Evolutionary conservation across 2,329 filamentous ascomycete genomes (phyloP).

Genomic region (Pseudonectria foliicola): DNA sequence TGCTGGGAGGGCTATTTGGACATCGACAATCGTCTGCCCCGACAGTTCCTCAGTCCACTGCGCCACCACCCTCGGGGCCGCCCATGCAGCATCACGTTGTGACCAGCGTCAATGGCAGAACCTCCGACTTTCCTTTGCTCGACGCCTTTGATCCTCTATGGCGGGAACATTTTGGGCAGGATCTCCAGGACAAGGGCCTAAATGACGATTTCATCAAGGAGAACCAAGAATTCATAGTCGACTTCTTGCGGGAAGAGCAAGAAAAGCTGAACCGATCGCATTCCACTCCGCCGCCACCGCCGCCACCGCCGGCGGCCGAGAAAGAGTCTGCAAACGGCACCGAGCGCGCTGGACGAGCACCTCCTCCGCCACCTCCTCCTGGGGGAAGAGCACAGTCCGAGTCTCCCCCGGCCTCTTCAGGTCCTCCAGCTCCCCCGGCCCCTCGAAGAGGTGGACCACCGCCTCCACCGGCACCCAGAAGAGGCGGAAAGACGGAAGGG

Average conservation of each 20-base stretch:
- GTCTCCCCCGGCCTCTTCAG: slow-evolving; percentile 26
- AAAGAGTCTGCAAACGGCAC: slow-evolving; percentile 23
- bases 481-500: slow-evolving; percentile 48
- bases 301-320: slow-evolving; percentile 16
- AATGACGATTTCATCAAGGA: slow-evolving; percentile 61
- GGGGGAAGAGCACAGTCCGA: slow-evolving; percentile 6
- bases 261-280: slow-evolving; percentile 26
- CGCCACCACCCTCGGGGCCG: slow-evolving; percentile 47
- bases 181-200: slow-evolving; percentile 54
- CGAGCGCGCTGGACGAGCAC: slow-evolving; percentile 26
- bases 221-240: slow-evolving; percentile 62
- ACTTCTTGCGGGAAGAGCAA: slow-evolving; percentile 55
- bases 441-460: slow-evolving; percentile 24
- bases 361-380: slow-evolving; percentile 24
- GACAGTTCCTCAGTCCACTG: slow-evolving; percentile 49
- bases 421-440: slow-evolving; percentile 20
- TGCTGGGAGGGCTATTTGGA: slow-evolving; percentile 57
- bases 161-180: slow-evolving; percentile 59
- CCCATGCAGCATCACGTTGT: slow-evolving; percentile 30
- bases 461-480: slow-evolving; percentile 43
- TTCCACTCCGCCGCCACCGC: slow-evolving; percentile 18
- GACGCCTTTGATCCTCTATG: slow-evolving; percentile 59
- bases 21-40: slow-evolving; percentile 53
- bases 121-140: slow-evolving; percentile 53
- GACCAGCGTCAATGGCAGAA: slow-evolving; percentile 38